Percentiles rank a stretch among this genome's conserved stretches.
Conservation (phyloP, 108 stramenopile genomes). For the Cyclotella cryptica region DNA sequence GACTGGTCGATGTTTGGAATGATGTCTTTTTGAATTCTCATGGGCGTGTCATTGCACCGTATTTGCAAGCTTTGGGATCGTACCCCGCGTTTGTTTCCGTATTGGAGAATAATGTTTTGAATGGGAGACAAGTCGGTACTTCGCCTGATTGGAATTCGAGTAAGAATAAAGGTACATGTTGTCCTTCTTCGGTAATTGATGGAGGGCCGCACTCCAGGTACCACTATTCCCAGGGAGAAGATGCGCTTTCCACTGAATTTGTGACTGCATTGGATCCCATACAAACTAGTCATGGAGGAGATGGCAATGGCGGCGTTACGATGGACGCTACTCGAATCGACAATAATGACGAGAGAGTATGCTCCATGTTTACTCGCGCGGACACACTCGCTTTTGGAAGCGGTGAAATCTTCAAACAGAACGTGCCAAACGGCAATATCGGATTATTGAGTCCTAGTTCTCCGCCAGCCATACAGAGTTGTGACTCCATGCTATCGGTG, state of each 20-base stretch:
- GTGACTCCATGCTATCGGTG: conserved; percentile 43
- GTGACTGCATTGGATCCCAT: conserved; percentile 38
- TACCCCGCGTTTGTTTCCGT: conserved; percentile 75
- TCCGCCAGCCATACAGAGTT: conserved; percentile 34
- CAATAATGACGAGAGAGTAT: conserved; percentile 70
- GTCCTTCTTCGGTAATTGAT: conserved; percentile 47
- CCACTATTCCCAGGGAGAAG: background rate
- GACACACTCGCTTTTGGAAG: conserved; percentile 76
- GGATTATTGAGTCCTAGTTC: conserved; percentile 40
- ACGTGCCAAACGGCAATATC: background rate
- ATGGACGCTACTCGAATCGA: conserved; percentile 9
- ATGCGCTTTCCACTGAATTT: conserved; percentile 28
- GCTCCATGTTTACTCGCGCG: conserved; percentile 78
- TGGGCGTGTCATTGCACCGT: conserved; percentile 69
- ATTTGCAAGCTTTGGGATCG: conserved; percentile 58
- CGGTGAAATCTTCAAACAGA: background rate
- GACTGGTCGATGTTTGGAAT: conserved; percentile 86
- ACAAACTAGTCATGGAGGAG: background rate
- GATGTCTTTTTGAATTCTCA: conserved; percentile 58
- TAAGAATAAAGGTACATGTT: background rate
- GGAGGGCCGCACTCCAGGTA: conserved; percentile 14
- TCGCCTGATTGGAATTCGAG: background rate
- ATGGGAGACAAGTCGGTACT: background rate
- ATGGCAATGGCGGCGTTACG: background rate
- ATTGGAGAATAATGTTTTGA: conserved; percentile 56